A percentile compares a stretch with the other conserved stretches of the same genome.
phyloP scores from a whole-genome alignment of 805 yeast genomes.

The Saccharomycopsis malanga region DNA sequence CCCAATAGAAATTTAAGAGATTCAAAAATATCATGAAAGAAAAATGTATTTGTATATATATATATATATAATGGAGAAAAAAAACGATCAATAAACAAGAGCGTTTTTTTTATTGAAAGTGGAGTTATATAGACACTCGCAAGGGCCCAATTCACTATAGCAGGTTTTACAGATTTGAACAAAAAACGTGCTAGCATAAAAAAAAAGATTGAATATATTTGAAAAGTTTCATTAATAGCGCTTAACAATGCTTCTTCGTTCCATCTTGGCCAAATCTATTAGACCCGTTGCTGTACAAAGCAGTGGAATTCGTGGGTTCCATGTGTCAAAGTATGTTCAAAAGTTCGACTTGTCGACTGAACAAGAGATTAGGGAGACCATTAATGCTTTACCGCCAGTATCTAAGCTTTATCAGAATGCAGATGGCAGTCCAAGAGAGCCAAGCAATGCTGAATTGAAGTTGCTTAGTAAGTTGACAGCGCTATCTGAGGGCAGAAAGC shows the following conservation, averaged over 20 bases:
- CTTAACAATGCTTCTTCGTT: not conserved
- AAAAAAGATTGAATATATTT: conserved; percentile 1
- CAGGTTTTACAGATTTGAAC: not conserved
- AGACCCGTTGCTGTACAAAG: not conserved
- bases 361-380: conserved; percentile 51
- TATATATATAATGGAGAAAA: too few species aligned
- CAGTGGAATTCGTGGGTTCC: conserved; percentile 6
- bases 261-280: not conserved
- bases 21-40: conserved; percentile 3
- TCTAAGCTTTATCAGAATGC: conserved; percentile 63
- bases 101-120: too few species aligned
- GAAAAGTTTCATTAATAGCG: not conserved
- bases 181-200: not conserved
- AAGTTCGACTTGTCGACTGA: conserved; percentile 43
- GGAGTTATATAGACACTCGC: too few species aligned
- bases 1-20: conserved; percentile 16
- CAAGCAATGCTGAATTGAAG: conserved; percentile 63
- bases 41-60: too few species aligned
- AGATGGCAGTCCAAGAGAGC: conserved; percentile 68
- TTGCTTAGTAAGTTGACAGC: conserved; percentile 64
- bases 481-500: conserved; percentile 49
- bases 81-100: too few species aligned
- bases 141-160: too few species aligned
- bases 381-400: conserved; percentile 57
- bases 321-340: conserved; percentile 1